Base-by-base conservation (phyloP, 345 rosid genomes). In the Eucalyptus shirleyi region DNA sequence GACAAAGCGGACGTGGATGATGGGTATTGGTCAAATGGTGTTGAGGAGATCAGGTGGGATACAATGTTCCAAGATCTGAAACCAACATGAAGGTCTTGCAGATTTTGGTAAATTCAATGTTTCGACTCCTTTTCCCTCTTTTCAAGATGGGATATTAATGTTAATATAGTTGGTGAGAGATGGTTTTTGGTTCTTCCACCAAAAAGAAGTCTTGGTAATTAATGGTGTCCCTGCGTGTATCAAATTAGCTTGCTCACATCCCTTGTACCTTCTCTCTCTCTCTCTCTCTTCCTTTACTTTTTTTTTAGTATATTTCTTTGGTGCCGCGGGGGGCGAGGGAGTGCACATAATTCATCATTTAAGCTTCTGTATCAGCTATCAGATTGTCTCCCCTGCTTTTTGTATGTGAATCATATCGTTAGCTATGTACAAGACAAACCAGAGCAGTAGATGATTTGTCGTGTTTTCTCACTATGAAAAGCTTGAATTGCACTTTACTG, bases 61-160 rank as follows among this genome's bases (percentile, higher is more conserved):
- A 88, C 99, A 6, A 94, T 98, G 98, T 98, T 98, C 90, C 99
- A 95, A 89, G 93, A 98, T 87, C 88, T 98, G 86, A 98, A 95
- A 93, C 99, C 99, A 44, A 97, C 97, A 85, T 97, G 94, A 96
- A 89, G 44, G n/a, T 51, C 14, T 42, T 49, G 87, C 49, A n/a
- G 40, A 19, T 40, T 62, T 40, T 87, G 47, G 72, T 59, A 53
- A 53, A 34, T 24, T 53, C 69, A 44, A 87, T 8, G 45, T 30
- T 30, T 87, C 44, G 6, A 34, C 28, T 10, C 11, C 53, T 86
- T 86, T 86, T 86, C 87, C 21, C 87, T 28, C 34, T 49, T 32
- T 86, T 49, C 13, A 40, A 12, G 37, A 65, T 65, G 77, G 77
- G 40, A 15, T 62, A 30, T 65, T 53, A 53, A 65, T 49, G 56